A percentile compares a stretch with the other conserved stretches of the same genome.
Conservation (phyloP, 768 basidiomycete species). For the Boletus sensibilis region DNA sequence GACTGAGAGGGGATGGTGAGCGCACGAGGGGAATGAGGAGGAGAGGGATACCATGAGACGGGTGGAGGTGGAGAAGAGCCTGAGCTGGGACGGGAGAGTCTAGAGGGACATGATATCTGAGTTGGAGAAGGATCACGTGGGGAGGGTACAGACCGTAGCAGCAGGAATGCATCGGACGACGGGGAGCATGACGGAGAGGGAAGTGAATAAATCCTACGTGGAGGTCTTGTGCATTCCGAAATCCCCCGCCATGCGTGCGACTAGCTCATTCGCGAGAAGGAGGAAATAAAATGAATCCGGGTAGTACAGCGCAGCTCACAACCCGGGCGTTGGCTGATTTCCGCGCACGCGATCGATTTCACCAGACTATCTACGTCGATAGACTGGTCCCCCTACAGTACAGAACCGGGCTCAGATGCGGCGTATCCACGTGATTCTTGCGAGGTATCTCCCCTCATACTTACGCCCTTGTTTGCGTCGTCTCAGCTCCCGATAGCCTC, state of each 20-base stretch:
- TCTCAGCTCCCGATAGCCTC: not conserved
- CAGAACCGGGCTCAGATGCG: conserved; percentile 10
- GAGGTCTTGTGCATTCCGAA: no score
- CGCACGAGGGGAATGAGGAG: not conserved
- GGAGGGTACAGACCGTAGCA: conserved; percentile 4
- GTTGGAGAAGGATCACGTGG: conserved; percentile 24
- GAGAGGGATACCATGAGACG: conserved; percentile 35
- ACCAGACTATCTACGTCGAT: not conserved
- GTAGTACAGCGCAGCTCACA: no score
- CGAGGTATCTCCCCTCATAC: conserved; percentile 2
- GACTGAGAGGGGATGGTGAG: conserved; percentile 39
- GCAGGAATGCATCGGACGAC: conserved; percentile 8
- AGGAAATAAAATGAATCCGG: no score
- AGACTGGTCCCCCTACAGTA: not conserved
- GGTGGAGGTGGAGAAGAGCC: conserved; percentile 32
- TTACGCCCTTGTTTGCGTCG: not conserved
- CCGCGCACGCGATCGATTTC: no score
- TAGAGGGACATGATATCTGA: not conserved
- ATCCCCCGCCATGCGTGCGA: conserved; percentile 1
- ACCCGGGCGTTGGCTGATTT: no score
- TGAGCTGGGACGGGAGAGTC: not conserved
- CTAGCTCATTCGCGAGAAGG: no score
- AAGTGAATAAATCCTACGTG: not conserved
- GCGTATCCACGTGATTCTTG: conserved; percentile 30
- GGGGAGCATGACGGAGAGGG: conserved; percentile 13